A percentile compares a stretch with the other conserved stretches of the same genome.
phyloP scores from a whole-genome alignment of 176 grass and related monocot species.

The Saccharum spontaneum region DNA sequence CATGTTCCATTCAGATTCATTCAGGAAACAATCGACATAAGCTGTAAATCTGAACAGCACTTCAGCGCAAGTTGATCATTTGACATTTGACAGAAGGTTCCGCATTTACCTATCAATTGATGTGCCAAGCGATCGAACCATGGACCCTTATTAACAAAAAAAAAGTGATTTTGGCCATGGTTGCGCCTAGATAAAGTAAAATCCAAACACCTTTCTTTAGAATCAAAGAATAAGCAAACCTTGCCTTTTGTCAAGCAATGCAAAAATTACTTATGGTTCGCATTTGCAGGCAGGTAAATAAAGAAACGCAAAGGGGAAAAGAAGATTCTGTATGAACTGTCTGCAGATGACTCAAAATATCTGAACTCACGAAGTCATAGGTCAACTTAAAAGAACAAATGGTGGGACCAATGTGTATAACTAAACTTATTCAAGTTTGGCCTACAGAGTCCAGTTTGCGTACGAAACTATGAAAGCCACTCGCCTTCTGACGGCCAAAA shows the following conservation, averaged over 20 bases:
- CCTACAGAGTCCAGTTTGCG: not conserved
- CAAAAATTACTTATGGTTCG: not conserved
- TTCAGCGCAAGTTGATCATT: not conserved
- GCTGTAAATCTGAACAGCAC: not conserved
- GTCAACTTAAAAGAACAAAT: constrained; percentile 25
- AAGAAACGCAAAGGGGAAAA: too few species aligned
- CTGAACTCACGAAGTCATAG: not conserved
- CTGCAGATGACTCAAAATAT: constrained; percentile 6
- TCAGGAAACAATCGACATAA: too few species aligned
- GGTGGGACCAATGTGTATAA: not conserved
- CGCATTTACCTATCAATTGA: not conserved
- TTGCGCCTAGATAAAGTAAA: not conserved
- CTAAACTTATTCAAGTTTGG: not conserved
- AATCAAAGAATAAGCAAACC: not conserved
- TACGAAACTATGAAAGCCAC: not conserved
- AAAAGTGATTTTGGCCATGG: not conserved
- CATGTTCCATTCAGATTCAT: not conserved
- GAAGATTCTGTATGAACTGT: not conserved
- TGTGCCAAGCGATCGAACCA: not conserved
- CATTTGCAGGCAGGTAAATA: not conserved
- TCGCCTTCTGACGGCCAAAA: not conserved
- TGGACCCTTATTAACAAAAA: not conserved
- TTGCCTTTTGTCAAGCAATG: not conserved
- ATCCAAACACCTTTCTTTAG: not conserved
- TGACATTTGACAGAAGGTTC: not conserved